Conservation (phyloP, 306 rosid genomes). For the Phaseolus lunatus region DNA sequence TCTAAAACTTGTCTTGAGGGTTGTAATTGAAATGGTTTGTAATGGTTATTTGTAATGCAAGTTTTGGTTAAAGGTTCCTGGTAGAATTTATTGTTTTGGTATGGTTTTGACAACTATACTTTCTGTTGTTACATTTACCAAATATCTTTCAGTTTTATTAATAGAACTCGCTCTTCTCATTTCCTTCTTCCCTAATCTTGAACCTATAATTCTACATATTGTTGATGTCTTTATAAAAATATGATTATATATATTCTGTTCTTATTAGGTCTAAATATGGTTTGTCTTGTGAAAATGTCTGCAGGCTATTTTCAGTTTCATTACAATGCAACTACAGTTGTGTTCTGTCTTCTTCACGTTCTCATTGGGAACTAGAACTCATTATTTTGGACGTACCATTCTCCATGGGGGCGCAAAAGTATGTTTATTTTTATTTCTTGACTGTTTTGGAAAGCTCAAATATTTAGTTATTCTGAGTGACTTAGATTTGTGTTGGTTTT, state of each 20-base stretch:
- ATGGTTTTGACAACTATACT: not conserved
- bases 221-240: conserved; percentile 10
- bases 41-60: not conserved
- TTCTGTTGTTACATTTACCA: not conserved
- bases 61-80: not conserved
- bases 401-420: conserved; percentile 99
- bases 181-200: not conserved
- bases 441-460: not conserved
- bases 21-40: too few relatives aligned
- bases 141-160: conserved; percentile 26
- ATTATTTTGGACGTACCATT: conserved; percentile 96
- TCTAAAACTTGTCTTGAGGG: too few relatives aligned
- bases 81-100: not conserved
- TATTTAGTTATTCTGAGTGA: conserved; percentile 18
- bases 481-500: conserved; percentile 22
- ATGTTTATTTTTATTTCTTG: conserved; percentile 32
- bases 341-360: conserved; percentile 99
- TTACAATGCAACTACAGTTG: conserved; percentile 96
- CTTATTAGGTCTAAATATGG: conserved; percentile 16
- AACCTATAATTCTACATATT: not conserved
- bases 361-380: conserved; percentile 96
- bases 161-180: not conserved
- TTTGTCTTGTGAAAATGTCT: conserved; percentile 40
- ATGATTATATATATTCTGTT: conserved; percentile 6
- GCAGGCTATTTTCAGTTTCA: conserved; percentile 96